These are phyloP conservation scores for Gossypium trilobum DNA, from an alignment of 441 rosid genomes.

Conservation along the genomic window DNA sequence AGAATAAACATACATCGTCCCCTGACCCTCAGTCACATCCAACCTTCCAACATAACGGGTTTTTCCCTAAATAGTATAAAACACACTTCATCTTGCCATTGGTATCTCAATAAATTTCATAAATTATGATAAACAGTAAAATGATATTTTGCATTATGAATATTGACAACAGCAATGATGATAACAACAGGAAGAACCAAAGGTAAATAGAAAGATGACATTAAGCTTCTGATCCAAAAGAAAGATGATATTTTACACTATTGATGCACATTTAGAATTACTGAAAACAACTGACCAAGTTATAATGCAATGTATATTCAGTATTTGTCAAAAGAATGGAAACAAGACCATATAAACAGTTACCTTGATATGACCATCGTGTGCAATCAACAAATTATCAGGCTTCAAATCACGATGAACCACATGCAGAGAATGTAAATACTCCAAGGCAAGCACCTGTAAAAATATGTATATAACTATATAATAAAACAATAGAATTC, in stretches of 20 bases:
- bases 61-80: neutral
- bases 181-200: neutral
- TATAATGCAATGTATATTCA: neutral
- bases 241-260: neutral
- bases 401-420: conserved; percentile 99
- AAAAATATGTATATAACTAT: neutral
- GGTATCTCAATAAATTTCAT: neutral
- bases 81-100: neutral
- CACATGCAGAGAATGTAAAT: conserved; percentile 47
- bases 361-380: conserved; percentile 99
- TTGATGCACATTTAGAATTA: neutral
- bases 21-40: neutral
- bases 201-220: neutral
- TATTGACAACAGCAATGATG: neutral
- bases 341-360: conserved; percentile 1
- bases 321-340: neutral
- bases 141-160: neutral
- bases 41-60: neutral
- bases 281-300: neutral
- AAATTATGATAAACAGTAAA: neutral
- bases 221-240: neutral
- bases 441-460: conserved; percentile 14
- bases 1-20: neutral
- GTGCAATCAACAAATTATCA: conserved; percentile 96
- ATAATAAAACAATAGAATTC: neutral